Evolutionary conservation across 306 rosid species (phyloP).

Genomic region (Canavalia gladiata): DNA sequence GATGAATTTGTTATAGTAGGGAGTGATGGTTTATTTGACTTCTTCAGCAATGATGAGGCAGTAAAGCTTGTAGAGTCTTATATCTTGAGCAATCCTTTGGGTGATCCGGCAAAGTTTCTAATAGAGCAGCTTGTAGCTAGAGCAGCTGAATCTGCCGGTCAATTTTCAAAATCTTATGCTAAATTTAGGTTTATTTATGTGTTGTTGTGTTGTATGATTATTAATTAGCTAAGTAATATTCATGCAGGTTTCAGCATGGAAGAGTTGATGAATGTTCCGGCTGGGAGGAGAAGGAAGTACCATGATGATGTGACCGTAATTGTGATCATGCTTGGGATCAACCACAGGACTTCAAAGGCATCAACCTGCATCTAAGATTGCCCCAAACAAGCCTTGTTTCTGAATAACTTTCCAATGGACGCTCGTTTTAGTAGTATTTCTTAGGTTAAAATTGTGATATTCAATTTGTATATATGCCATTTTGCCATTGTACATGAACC

Average conservation of each 20-base stretch:
- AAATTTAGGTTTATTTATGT: conserved; percentile 19
- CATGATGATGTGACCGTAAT: conserved; percentile 97
- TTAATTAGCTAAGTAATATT: conserved; percentile 17
- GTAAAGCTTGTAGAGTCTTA: conserved; percentile 79
- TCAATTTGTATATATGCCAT: conserved; percentile 46
- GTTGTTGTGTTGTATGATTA: background rate
- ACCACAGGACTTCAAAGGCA: conserved; percentile 93
- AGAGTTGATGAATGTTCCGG: conserved; percentile 90
- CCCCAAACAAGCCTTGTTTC: conserved; percentile 42
- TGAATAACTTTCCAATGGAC: conserved; percentile 44
- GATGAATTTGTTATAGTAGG: conserved; percentile 86
- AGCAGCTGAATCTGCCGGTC: conserved; percentile 89
- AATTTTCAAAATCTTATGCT: conserved; percentile 38
- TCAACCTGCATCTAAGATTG: conserved; percentile 68
- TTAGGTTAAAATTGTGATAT: conserved; percentile 34
- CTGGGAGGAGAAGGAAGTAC: conserved; percentile 93
- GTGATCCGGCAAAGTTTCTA: conserved; percentile 95
- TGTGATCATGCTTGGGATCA: conserved; percentile 84
- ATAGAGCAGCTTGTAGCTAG: conserved; percentile 81
- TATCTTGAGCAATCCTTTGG: conserved; percentile 74
- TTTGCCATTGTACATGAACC: conserved; percentile 32
- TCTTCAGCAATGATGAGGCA: conserved; percentile 89
- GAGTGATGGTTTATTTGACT: conserved; percentile 98
- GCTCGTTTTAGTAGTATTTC: conserved; percentile 27
- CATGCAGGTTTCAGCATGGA: conserved; percentile 87